Evolutionary conservation across 2,329 filamentous ascomycete genomes (phyloP), one percentile per base, ranked within the genome.

Genomic region (Phialophora tarda): DNA sequence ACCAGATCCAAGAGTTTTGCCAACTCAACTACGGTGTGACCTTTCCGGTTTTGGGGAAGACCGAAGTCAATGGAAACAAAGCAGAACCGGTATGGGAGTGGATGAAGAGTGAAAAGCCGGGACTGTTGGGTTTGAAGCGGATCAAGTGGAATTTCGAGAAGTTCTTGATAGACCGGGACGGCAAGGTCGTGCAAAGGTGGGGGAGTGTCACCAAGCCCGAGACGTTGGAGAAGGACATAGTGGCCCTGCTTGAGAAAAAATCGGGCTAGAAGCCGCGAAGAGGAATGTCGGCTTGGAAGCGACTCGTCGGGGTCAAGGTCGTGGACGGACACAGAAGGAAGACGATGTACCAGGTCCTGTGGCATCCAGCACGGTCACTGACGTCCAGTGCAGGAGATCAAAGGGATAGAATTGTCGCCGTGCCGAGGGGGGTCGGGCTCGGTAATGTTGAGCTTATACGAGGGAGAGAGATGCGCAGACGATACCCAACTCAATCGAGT

Each of bases 131-230:
- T 23, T 78, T 98, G 76, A 94, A 96, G 89, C 66, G 71, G 69
- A 85, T 99, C 75, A 97, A 98, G 90, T 99, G 95, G 95, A 99
- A 99, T 82, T 99, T 98, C 83, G 95, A 99, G 81, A 99, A 99
- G 87, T 99, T 97, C 82, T 82, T 99, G 70, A 83, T 99, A 71
- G 90, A 89, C 67, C 86, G 87, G 69, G 92, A 98, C 79, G 95
- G 95, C 28, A 86, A 90, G 81, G 92, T 98, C 73, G 90, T 91
- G 81, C 86, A 86, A 30, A 84, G 95, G 71, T 99, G 93, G 92
- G 91, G 92, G 38, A 94, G 91, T 79, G 91, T 88, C 21, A 92
- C 91, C 67, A 95, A 93, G 84, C 95, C 95, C 0, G 92, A 94
- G 82, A 80, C 81, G 47, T 81, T 99, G 73, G 91, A 94, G 86